Conservation (phyloP, 768 basidiomycete genomes). For the Floccularia luteovirens region DNA sequence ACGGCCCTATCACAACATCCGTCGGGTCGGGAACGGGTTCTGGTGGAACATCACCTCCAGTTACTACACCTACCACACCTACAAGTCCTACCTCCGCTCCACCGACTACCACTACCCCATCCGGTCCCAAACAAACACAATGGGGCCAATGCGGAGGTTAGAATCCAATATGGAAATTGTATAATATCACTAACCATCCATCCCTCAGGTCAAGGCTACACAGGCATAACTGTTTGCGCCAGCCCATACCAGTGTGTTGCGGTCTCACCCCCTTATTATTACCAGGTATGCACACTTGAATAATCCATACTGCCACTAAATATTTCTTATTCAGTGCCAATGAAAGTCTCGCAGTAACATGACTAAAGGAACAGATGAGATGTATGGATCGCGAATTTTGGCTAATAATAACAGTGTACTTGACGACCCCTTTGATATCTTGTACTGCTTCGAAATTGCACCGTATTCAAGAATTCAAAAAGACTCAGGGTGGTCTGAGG, state of each 20-base stretch:
- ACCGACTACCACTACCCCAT: constrained; percentile 13
- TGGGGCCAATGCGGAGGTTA: constrained; percentile 49
- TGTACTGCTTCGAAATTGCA: too few species aligned
- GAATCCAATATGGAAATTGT: too few species aligned
- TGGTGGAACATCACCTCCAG: constrained; percentile 9
- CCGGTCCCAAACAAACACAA: constrained; percentile 31
- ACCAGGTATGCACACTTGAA: constrained; percentile 31
- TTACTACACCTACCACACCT: constrained; percentile 12
- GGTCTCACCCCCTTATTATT: constrained; percentile 46
- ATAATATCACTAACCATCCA: too few species aligned
- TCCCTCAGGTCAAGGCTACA: constrained; percentile 31
- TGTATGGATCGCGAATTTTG: too few species aligned
- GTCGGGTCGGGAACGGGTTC: constrained; percentile 21
- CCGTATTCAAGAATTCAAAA: too few species aligned
- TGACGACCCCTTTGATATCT: too few species aligned
- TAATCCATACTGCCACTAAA: not conserved
- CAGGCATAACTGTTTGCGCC: constrained; percentile 38
- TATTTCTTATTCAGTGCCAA: constrained; percentile 12
- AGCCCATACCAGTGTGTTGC: constrained; percentile 34
- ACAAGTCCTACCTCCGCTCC: constrained; percentile 15
- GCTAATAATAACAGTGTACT: too few species aligned
- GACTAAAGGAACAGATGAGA: too few species aligned
- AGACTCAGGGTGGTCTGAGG: constrained; percentile 71
- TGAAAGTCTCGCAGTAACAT: constrained; percentile 3
- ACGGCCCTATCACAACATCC: constrained; percentile 44